phyloP scores from a whole-genome alignment of 768 basidiomycete genomes.

The Termitomyces sp. region DNA sequence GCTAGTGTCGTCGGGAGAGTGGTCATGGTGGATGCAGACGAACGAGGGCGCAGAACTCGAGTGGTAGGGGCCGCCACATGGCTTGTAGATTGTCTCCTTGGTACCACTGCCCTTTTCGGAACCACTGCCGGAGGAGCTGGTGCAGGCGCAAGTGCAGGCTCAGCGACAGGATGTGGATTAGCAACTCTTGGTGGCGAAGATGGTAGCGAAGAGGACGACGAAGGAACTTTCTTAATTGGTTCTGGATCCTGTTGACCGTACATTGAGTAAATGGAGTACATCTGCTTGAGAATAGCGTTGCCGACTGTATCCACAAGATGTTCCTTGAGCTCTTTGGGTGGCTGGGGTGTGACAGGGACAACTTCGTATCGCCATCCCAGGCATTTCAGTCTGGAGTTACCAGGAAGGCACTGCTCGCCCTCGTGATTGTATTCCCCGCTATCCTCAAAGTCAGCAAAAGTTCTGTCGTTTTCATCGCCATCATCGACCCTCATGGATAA shows the following conservation, averaged over 20 bases:
- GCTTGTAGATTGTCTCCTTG: not conserved
- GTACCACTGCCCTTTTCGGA: not conserved
- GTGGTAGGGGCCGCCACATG: not conserved
- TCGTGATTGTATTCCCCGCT: not conserved
- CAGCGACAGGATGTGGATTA: too few relatives aligned
- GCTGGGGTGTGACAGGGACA: not conserved
- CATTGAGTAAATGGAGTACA: not conserved
- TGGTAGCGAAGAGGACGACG: not conserved
- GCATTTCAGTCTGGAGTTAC: constrained; percentile 3
- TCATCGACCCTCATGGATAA: constrained; percentile 1
- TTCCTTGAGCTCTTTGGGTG: not conserved
- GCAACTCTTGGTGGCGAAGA: not conserved
- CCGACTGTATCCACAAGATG: not conserved
- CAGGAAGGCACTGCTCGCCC: constrained; percentile 2
- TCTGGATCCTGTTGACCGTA: not conserved
- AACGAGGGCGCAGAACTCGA: constrained; percentile 1
- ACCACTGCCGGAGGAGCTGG: not conserved
- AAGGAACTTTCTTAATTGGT: not conserved
- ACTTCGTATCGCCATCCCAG: constrained; percentile 6
- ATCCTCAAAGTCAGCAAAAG: constrained; percentile 1
- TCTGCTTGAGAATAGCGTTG: not conserved
- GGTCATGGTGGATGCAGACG: not conserved
- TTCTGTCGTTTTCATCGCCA: constrained; percentile 1
- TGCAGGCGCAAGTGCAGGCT: not conserved
- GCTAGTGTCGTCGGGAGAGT: too few relatives aligned